Base-by-base conservation (phyloP, 2,329 filamentous ascomycete species). In the Teratosphaeria viscida region DNA sequence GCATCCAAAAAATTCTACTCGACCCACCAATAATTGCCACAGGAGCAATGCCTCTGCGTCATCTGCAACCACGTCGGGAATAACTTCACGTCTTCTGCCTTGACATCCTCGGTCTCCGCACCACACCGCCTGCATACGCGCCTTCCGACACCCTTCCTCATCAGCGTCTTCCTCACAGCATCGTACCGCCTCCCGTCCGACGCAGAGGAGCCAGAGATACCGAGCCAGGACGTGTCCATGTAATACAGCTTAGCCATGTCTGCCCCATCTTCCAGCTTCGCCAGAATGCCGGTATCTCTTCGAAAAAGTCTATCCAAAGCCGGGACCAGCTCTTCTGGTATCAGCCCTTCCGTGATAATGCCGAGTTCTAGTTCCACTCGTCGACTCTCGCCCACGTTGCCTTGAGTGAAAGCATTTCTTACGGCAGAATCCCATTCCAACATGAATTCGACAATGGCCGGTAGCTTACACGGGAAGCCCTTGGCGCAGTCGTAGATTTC, bases 201-300 rank as follows among this genome's bases (percentile, higher is more conserved):
- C 26, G 57, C 23, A 37, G 56, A 37, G 8, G 34, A 23, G 14
- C 23, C 27, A 23, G 39, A 79, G 14, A 90, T 77, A 5, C 87
- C 87, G 11, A 94, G 77, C 70, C 89, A 82, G 55, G 79, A 79
- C 59, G 85, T 89, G 69, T 94, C 84, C 55, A 83, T 82, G 73
- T 90, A 88, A 74, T 88, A 89, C 55, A 95, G 78, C 61, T 81
- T 81, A 10, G 85, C 82, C 32, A 84, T 80, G 64, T 94, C 84
- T 11, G 85, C 79, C 58, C 81, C 78, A 5, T 77, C 76, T 49
- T 82, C 79, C 58, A 92, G 80, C 23, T 78, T 77, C 0, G 77
- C 77, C 32, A 90, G 73, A 0, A 74, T 76, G 23, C 75, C 76
- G 0, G 74, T 76, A 0, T 85, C 70, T 2, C 85, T 71, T 5